Base-by-base conservation (phyloP, 495 filamentous ascomycete species). In the Hypomontagnella monticulosa region DNA sequence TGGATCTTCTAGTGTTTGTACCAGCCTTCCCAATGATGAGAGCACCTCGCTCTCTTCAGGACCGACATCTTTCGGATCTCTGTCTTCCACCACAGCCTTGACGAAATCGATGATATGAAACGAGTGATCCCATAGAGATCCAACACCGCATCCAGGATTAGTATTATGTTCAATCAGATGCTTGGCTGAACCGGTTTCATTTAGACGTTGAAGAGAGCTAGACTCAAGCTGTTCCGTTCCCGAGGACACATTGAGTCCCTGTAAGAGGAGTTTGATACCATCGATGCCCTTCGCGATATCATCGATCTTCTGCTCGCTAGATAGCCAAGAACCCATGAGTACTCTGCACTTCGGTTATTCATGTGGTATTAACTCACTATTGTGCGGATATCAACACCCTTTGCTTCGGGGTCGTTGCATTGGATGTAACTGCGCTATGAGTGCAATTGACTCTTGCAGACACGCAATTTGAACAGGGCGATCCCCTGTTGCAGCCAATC, bases 401-500 rank as follows among this genome's bases (percentile, higher is more conserved):
- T 16, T 53, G 50, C 36, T 41, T 53, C 7, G 50, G 16, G 9
- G 50, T 30, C 15, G 50, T 30, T 12, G 34, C 14, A 27, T 30
- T 53, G 4, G 50, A 40, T 30, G 50, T 36, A n/a, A 53, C 37
- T 3, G 50, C 37, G 11, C 50, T 53, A 14, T 53, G 50, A 0
- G 50, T 53, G 14, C 50, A 53, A 16, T 41, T 53, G 8, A 53
- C 16, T 38, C 50, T 53, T 7, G 50, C 50, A 30, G 50, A 40
- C 4, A 38, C 32, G n/a, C 50, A 53, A 41, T 53, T 53, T 5
- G 50, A 53, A 53, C 50, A 53, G 9, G 50, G 50, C n/a, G 50
- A 53, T 18, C 36, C 50, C 15, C 50, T 53, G 27, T 53, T 36
- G 15, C 50, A 53, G 36, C 50, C 50, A 14, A 53, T 38, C 50